Base-by-base conservation (phyloP, 2,329 filamentous ascomycete species). In the Sporothrix sp. region DNA sequence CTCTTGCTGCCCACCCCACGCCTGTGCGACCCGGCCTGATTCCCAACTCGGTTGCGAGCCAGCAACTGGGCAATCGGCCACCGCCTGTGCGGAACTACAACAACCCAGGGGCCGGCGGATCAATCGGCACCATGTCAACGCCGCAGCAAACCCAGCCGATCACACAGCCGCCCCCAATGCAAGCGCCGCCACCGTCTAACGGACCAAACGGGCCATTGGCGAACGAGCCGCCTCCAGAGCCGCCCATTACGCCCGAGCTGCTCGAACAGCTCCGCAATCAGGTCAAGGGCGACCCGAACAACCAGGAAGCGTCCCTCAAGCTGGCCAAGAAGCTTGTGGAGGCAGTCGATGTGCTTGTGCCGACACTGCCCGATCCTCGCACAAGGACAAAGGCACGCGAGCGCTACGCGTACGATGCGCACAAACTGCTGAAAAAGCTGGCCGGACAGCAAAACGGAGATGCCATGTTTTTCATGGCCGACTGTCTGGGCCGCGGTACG, bases 381-480 rank as follows among this genome's bases (percentile, higher is more conserved):
- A 78, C 82, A 8, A 81, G 84, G 21, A 76, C 79, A 8, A 87
- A 93, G 59, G 74, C 82, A 2, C 83, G 88, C 27, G 91, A 97
- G 59, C 83, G 83, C 52, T 97, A 91, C 63, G 72, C 91, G 14
- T 70, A 83, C 57, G 93, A 97, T 62, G 88, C 88, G 1, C 81
- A 93, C 63, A 97, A 96, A 66, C 81, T 90, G 21, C 71, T 97
- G 38, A 96, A 96, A 71, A 96, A 95, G 65, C 74, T 97, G 9
- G 81, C 83, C 7, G 77, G 76, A 46, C 73, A 73, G 11, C 82
- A 85, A 54, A 87, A 91, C 60, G 68, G 81, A 0, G 89, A 95
- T 8, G 90, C 91, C 27, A 95, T 95, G 81, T 98, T 98, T 68
- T 88, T 87, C 59, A 69, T 95, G 48, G 93, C 91, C 18, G 93